phyloP scores from a whole-genome alignment of 495 filamentous ascomycete species.

The Penicillium macrosclerotiorum region DNA sequence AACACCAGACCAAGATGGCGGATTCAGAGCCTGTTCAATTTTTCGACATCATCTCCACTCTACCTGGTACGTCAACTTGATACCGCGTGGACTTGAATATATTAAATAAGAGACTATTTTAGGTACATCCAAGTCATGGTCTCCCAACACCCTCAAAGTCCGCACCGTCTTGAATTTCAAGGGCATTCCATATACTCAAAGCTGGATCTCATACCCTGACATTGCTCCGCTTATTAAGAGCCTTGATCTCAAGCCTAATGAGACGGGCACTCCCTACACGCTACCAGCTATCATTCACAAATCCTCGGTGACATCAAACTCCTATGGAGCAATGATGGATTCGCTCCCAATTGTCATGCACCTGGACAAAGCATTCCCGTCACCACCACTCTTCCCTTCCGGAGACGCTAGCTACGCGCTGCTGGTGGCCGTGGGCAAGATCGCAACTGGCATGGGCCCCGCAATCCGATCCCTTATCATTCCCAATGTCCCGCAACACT shows the following conservation, averaged over 20 bases:
- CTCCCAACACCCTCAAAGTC: slow-evolving; percentile 38
- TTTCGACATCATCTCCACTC: slow-evolving; percentile 35
- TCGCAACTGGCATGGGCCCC: slow-evolving; percentile 23
- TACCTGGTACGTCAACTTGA: slow-evolving; percentile 28
- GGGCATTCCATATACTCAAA: slow-evolving; percentile 39
- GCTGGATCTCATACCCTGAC: slow-evolving; percentile 42
- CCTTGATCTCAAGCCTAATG: slow-evolving; percentile 24
- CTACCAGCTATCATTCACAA: slow-evolving; percentile 39
- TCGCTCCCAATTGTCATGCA: slow-evolving; percentile 38
- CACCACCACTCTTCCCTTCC: slow-evolving; percentile 30
- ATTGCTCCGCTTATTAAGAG: slow-evolving; percentile 32
- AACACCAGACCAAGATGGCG: slow-evolving; percentile 21
- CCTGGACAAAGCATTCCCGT: slow-evolving; percentile 35
- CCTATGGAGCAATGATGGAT: slow-evolving; percentile 34
- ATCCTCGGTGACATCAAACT: slow-evolving; percentile 22
- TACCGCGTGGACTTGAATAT: background rate
- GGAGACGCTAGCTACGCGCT: slow-evolving; percentile 33
- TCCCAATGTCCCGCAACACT: slow-evolving; percentile 18
- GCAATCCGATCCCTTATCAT: slow-evolving; percentile 11
- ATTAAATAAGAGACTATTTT: slow-evolving; percentile 1
- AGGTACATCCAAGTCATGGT: slow-evolving; percentile 40
- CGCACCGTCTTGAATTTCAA: slow-evolving; percentile 43
- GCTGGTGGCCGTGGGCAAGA: slow-evolving; percentile 39
- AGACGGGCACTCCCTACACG: slow-evolving; percentile 27
- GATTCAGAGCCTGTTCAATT: slow-evolving; percentile 33